A percentile compares a stretch with the other conserved stretches of the same genome.
Evolutionary conservation across 2,329 filamentous ascomycete genomes (phyloP).

Genomic region (Tolypocladium guangdongense): DNA sequence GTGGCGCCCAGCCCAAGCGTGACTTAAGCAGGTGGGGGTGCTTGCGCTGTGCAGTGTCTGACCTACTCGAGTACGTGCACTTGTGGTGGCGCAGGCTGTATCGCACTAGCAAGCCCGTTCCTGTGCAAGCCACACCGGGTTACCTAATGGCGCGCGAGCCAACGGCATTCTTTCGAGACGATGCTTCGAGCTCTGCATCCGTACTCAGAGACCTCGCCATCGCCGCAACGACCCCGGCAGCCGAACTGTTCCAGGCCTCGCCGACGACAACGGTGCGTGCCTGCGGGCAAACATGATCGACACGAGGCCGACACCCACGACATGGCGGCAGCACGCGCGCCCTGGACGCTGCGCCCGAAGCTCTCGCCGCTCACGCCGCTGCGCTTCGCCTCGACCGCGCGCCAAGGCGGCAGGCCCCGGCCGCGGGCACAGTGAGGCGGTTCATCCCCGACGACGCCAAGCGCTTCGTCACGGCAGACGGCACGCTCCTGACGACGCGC

Average conservation of each 20-base stretch:
- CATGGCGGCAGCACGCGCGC: constrained; percentile 15
- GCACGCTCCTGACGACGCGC: constrained; percentile 17
- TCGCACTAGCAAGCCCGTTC: too few relatives aligned
- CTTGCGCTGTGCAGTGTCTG: too few relatives aligned
- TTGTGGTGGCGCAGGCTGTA: too few relatives aligned
- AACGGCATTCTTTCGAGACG: too few relatives aligned
- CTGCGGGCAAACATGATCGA: constrained; percentile 10
- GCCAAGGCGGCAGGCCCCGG: not conserved
- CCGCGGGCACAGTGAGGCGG: constrained; percentile 2
- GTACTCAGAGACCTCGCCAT: not conserved
- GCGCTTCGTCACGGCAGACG: constrained; percentile 10
- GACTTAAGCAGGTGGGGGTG: too few relatives aligned
- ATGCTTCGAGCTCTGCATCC: too few relatives aligned
- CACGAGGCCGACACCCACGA: constrained; percentile 2
- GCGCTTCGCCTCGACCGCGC: constrained; percentile 7
- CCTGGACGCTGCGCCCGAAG: not conserved
- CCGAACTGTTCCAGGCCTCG: too few relatives aligned
- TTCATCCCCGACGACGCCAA: constrained; percentile 11
- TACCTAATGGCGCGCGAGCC: too few relatives aligned
- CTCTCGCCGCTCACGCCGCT: constrained; percentile 1
- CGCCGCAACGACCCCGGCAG: not conserved
- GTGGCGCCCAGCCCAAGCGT: too few relatives aligned
- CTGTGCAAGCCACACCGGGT: too few relatives aligned
- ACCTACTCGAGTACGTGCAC: too few relatives aligned
- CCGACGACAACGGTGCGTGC: too few relatives aligned